Conservation (phyloP, 1,284 basidiomycete genomes). For the Rhodotorula sp. region DNA sequence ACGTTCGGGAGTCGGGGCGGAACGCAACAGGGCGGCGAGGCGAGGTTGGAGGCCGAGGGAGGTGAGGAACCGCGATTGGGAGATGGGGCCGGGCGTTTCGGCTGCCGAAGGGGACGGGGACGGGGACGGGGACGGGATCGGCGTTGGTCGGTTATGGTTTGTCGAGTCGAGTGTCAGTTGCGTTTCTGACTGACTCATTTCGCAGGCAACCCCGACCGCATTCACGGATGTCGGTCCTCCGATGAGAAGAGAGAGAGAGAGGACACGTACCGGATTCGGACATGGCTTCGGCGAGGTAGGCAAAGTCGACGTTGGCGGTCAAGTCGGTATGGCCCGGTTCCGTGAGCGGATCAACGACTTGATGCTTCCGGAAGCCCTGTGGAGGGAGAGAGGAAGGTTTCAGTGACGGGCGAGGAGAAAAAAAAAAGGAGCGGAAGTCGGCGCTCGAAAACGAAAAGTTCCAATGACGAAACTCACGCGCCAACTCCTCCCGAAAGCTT, state of each 20-base stretch:
- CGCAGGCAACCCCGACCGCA: too few relatives aligned
- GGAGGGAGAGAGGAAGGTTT: background rate
- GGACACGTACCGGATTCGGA: slow-evolving; percentile 59
- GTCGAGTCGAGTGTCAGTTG: too few relatives aligned
- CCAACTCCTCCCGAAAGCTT: slow-evolving; percentile 67
- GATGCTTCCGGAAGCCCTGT: slow-evolving; percentile 85
- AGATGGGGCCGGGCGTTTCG: slow-evolving; percentile 62
- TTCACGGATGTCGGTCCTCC: too few relatives aligned
- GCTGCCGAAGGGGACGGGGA: slow-evolving; percentile 44
- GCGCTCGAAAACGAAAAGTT: too few relatives aligned
- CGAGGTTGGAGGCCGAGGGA: slow-evolving; percentile 67
- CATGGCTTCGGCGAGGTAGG: slow-evolving; percentile 77
- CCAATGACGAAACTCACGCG: slow-evolving; percentile 23
- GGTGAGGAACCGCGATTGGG: slow-evolving; percentile 69
- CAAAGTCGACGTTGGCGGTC: slow-evolving; percentile 95
- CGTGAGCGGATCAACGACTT: slow-evolving; percentile 80
- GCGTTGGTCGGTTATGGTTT: too few relatives aligned
- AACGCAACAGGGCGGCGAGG: slow-evolving; percentile 58
- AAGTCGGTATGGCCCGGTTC: slow-evolving; percentile 85
- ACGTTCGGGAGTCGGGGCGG: slow-evolving; percentile 55
- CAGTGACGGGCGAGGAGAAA: background rate
- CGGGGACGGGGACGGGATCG: too few relatives aligned
- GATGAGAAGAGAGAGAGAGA: background rate
- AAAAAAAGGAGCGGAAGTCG: too few relatives aligned
- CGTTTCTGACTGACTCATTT: too few relatives aligned